Conservation (phyloP, 2,329 filamentous ascomycete species). For the Alternaria hordeiaustralica region DNA sequence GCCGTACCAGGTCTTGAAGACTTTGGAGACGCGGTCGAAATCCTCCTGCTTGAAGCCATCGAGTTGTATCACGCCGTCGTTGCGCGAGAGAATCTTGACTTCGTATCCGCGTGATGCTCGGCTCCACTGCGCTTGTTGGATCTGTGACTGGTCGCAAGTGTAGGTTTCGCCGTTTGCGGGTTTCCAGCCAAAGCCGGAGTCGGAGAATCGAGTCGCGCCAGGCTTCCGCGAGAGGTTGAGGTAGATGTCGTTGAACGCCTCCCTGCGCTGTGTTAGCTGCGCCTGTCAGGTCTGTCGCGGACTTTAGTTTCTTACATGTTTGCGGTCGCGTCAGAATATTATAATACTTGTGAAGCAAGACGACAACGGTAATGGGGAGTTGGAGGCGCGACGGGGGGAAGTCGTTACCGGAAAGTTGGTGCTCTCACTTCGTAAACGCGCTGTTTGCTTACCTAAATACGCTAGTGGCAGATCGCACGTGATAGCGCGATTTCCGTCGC, state of each 20-base stretch:
- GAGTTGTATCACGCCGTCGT: conserved; percentile 85
- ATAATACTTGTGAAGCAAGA: neutral
- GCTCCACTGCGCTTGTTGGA: conserved; percentile 91
- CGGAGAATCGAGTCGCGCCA: conserved; percentile 93
- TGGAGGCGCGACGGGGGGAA: neutral
- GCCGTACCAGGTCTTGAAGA: conserved; percentile 99
- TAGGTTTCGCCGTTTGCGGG: conserved; percentile 87
- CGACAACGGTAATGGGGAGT: neutral
- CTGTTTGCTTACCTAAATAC: conserved; percentile 7
- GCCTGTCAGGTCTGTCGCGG: neutral
- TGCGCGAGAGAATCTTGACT: conserved; percentile 86
- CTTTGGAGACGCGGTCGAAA: conserved; percentile 85
- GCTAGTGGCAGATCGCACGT: conserved; percentile 5
- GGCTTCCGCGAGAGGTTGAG: conserved; percentile 92
- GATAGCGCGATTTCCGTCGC: conserved; percentile 6
- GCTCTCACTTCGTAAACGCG: conserved; percentile 17
- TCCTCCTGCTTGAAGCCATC: conserved; percentile 97
- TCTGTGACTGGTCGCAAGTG: conserved; percentile 86
- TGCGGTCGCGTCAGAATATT: neutral
- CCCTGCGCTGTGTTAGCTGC: conserved; percentile 56
- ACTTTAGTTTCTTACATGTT: conserved; percentile 2
- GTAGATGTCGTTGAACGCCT: conserved; percentile 97
- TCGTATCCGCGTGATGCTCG: conserved; percentile 91
- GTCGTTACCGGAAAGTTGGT: conserved; percentile 8
- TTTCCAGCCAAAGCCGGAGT: conserved; percentile 95